phyloP scores from a whole-genome alignment of 2,329 filamentous ascomycete species.

The Biscogniauxia sp. region DNA sequence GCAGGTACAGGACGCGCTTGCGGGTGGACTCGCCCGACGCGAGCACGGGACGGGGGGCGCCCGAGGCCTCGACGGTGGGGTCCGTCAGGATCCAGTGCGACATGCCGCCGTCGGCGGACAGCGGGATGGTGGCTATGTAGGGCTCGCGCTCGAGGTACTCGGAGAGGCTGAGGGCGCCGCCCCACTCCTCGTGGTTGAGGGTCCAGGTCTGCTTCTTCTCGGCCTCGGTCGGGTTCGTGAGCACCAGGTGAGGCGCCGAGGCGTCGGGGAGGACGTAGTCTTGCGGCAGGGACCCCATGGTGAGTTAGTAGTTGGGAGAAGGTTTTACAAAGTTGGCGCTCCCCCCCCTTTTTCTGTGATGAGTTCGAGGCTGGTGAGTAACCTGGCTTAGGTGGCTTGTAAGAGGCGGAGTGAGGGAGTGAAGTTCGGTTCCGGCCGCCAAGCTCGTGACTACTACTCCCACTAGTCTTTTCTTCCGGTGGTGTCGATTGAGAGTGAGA shows the following conservation, averaged over 20 bases:
- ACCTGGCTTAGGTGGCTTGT: background rate
- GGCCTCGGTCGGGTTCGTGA: slow-evolving; percentile 54
- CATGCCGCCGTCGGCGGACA: slow-evolving; percentile 58
- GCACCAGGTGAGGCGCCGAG: slow-evolving; percentile 39
- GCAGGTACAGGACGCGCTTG: slow-evolving; percentile 51
- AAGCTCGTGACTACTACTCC: background rate
- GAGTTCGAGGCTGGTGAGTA: too few relatives aligned
- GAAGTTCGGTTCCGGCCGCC: background rate
- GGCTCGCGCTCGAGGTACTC: slow-evolving; percentile 60
- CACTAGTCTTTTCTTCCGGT: background rate
- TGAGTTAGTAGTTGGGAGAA: background rate
- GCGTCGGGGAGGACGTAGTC: slow-evolving; percentile 33
- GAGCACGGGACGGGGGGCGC: slow-evolving; percentile 50
- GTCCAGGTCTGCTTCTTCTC: slow-evolving; percentile 57
- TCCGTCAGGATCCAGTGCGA: slow-evolving; percentile 64
- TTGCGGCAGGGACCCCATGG: slow-evolving; percentile 32
- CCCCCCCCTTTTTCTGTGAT: too few relatives aligned
- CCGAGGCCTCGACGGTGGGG: slow-evolving; percentile 17
- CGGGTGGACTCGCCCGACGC: slow-evolving; percentile 63
- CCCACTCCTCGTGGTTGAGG: slow-evolving; percentile 58
- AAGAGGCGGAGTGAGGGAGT: background rate
- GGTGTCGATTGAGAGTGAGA: background rate
- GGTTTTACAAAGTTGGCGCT: background rate
- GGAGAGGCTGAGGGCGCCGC: slow-evolving; percentile 49
- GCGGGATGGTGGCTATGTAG: slow-evolving; percentile 55